Conservation (phyloP, 2,329 filamentous ascomycete species). For the Verticillium alfalfae region DNA sequence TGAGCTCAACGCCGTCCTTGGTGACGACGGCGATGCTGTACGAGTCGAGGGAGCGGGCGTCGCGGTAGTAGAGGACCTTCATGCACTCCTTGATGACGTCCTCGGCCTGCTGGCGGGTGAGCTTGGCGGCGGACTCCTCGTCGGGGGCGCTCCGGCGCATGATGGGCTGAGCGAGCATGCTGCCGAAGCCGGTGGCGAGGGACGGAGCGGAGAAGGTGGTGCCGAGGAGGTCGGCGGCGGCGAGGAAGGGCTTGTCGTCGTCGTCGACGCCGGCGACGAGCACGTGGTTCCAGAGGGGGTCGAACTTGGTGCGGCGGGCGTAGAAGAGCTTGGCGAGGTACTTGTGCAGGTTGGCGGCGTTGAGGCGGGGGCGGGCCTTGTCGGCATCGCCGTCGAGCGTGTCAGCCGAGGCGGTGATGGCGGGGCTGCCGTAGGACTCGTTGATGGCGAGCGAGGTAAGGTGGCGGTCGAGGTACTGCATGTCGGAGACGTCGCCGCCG, state of each 20-base stretch:
- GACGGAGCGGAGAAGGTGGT: conserved; percentile 86
- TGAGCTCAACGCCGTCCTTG: conserved; percentile 80
- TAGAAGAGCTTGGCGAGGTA: conserved; percentile 97
- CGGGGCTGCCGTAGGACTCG: conserved; percentile 68
- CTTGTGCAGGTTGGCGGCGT: conserved; percentile 91
- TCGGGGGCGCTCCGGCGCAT: conserved; percentile 80
- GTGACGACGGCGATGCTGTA: conserved; percentile 91
- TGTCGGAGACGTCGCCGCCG: conserved; percentile 95
- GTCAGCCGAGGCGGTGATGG: conserved; percentile 28
- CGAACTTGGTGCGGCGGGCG: conserved; percentile 88
- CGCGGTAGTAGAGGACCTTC: conserved; percentile 97
- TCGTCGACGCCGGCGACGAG: conserved; percentile 86
- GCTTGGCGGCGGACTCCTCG: conserved; percentile 66
- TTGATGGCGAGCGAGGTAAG: conserved; percentile 80
- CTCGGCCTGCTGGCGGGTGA: conserved; percentile 75
- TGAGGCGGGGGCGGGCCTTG: conserved; percentile 48
- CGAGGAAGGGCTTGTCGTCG: conserved; percentile 78
- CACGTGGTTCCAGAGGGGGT: conserved; percentile 95
- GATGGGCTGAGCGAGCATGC: conserved; percentile 88
- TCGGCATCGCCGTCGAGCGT: neutral
- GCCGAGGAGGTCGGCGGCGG: conserved; percentile 84
- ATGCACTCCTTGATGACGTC: conserved; percentile 84
- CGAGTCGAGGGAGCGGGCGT: conserved; percentile 84
- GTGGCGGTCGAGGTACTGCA: conserved; percentile 96
- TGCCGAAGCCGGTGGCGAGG: conserved; percentile 88